These are phyloP conservation scores for Irpex sp. DNA, from an alignment of 1,284 basidiomycete species.

Conservation along the genomic window DNA sequence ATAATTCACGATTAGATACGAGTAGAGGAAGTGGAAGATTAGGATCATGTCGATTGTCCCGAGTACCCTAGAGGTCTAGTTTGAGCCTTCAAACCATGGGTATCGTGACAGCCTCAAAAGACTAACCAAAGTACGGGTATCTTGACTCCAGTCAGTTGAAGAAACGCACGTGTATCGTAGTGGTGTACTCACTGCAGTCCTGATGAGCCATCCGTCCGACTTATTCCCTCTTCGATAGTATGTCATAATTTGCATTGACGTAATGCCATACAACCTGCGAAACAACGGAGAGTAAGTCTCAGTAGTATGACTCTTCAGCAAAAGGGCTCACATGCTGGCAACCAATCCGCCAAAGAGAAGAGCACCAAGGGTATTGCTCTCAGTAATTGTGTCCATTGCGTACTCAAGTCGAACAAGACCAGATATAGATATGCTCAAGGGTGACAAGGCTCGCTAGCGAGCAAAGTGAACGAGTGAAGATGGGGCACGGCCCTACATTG, in stretches of 20 bases:
- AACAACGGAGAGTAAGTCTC: neutral
- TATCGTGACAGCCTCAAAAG: neutral
- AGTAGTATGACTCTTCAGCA: neutral
- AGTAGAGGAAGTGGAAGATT: neutral
- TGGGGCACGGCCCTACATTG: neutral
- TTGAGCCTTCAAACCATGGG: neutral
- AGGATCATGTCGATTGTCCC: slow-evolving; percentile 1
- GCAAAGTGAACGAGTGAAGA: neutral
- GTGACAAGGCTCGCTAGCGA: neutral
- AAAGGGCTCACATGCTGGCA: neutral
- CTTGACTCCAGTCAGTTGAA: neutral
- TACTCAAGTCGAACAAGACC: neutral
- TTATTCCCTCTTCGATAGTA: neutral
- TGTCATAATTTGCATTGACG: neutral
- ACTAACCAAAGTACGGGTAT: neutral
- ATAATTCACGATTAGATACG: neutral
- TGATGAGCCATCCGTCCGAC: neutral
- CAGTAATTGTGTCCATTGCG: neutral
- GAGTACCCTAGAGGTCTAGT: neutral
- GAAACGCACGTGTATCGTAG: no score
- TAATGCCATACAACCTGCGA: slow-evolving; percentile 3
- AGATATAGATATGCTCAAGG: neutral
- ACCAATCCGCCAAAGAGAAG: slow-evolving; percentile 2
- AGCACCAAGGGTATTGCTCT: neutral
- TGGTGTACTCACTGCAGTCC: neutral